Evolutionary conservation across 176 grass and related monocot species (phyloP), one percentile per base, ranked within the genome.

Genomic region (Oryza glaberrima): DNA sequence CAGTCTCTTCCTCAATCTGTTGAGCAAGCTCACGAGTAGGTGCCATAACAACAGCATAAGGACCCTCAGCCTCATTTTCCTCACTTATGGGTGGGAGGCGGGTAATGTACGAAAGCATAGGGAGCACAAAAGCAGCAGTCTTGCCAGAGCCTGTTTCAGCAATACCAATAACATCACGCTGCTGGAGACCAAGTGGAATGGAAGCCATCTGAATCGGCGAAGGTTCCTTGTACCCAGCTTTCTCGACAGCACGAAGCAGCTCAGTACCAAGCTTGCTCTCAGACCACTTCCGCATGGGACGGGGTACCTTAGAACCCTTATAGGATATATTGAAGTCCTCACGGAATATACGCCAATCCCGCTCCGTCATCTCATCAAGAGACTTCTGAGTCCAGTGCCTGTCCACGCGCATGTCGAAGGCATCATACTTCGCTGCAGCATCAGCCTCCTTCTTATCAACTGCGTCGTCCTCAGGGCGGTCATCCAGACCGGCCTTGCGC

Each of bases 271-370:
- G 96, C 83, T 88, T 95, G 86, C 91, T 98, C 89, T 98, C 96
- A 0, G 9, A 11, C 96, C 96, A 98, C 49, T 86, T 95, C 0
- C 96, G 87, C 96, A 98, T 98, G 5, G 96, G 96, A 2, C 88
- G 83, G 5, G 96, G 96, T 65, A 95, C 93, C 52, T 91, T 89
- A 51, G 96, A 98, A 7, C 96, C 96, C 85, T 98, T 98, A 71
- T 94, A 98, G 23, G 96, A 94, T 64, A 98, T 98, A 71, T 98
- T 98, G 81, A 87, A 95, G 65, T 98, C 96, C 83, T 98, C 96
- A 14, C 96, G 91, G 73, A 98, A 98, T 51, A 98, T 98, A 11
- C 96, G 93, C 93, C 96, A 98, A 52, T 98, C 96, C 5, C 96
- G 54, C 82, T 98, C 96, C 0, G 93, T 88, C 96, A 98, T 98